Percentiles rank a stretch among this genome's conserved stretches.
phyloP scores from a whole-genome alignment of 1,139 yeast species.

The Meyerozyma sp. region DNA sequence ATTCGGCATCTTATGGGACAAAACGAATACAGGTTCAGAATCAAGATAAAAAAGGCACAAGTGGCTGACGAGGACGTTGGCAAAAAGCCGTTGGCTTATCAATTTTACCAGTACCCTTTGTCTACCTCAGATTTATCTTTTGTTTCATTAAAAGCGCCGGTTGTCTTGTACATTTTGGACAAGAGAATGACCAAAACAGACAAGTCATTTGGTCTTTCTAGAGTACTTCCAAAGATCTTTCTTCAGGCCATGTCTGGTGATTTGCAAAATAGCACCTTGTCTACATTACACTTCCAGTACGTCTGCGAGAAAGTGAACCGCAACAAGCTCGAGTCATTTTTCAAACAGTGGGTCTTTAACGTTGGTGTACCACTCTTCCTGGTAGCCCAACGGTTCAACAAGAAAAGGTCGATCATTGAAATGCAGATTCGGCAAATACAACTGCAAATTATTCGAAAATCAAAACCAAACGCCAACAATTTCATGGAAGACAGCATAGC shows the following conservation, averaged over 20 bases:
- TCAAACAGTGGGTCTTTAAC: conserved; percentile 90
- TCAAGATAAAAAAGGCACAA: conserved; percentile 59
- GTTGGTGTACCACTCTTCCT: conserved; percentile 86
- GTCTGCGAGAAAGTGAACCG: conserved; percentile 93
- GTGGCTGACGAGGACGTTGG: conserved; percentile 73
- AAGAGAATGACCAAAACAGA: conserved; percentile 95
- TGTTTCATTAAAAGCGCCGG: conserved; percentile 74
- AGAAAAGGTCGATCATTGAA: conserved; percentile 89
- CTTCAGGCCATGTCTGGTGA: conserved; percentile 97
- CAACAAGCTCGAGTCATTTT: conserved; percentile 74
- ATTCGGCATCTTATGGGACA: conserved; percentile 69
- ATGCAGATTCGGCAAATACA: conserved; percentile 93
- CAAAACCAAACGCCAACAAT: conserved; percentile 29
- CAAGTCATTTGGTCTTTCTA: conserved; percentile 82
- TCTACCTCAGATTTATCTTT: conserved; percentile 60
- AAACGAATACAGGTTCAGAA: conserved; percentile 71
- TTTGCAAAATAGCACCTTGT: conserved; percentile 67
- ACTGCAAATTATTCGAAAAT: conserved; percentile 45
- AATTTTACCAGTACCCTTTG: conserved; percentile 63
- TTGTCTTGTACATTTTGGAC: conserved; percentile 79
- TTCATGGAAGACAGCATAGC: conserved; percentile 46
- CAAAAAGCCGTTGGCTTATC: conserved; percentile 75
- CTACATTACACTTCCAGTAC: conserved; percentile 82
- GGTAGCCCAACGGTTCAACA: conserved; percentile 87
- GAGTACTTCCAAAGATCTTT: conserved; percentile 88